Conservation (phyloP, 1,284 basidiomycete genomes). For the Austropuccinia psidii region DNA sequence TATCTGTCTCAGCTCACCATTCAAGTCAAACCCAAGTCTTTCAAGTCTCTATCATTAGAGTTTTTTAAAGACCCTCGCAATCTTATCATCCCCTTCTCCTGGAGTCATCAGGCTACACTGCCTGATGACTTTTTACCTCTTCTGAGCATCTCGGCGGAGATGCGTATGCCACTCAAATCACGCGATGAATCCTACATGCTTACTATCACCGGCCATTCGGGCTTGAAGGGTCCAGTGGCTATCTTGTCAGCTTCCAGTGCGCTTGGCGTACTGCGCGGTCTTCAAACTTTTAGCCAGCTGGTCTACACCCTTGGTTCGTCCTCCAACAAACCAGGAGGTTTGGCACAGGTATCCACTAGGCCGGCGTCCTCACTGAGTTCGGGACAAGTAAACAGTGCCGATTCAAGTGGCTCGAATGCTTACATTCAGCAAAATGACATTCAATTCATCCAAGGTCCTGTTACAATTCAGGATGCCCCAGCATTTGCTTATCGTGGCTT, state of each 20-base stretch:
- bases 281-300: conserved; percentile 74
- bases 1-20: background rate
- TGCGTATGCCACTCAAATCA: conserved; percentile 53
- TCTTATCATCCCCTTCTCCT: background rate
- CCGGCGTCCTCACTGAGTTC: too few species aligned
- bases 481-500: conserved; percentile 58
- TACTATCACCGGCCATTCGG: conserved; percentile 49
- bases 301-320: conserved; percentile 44
- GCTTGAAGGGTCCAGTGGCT: conserved; percentile 54
- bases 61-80: background rate
- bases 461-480: conserved; percentile 49
- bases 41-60: too few species aligned
- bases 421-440: background rate
- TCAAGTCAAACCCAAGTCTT: conserved; percentile 40
- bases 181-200: conserved; percentile 64
- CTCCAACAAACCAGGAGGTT: background rate
- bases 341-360: too few species aligned
- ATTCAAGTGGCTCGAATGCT: background rate
- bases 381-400: too few species aligned
- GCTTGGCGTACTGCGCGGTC: conserved; percentile 67
- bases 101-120: too few species aligned
- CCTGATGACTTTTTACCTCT: too few species aligned
- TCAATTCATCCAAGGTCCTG: conserved; percentile 57
- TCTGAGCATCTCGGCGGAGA: conserved; percentile 51
- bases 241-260: conserved; percentile 62